Base-by-base conservation (phyloP, 768 basidiomycete species). In the Porpolomopsis calyptriformis region DNA sequence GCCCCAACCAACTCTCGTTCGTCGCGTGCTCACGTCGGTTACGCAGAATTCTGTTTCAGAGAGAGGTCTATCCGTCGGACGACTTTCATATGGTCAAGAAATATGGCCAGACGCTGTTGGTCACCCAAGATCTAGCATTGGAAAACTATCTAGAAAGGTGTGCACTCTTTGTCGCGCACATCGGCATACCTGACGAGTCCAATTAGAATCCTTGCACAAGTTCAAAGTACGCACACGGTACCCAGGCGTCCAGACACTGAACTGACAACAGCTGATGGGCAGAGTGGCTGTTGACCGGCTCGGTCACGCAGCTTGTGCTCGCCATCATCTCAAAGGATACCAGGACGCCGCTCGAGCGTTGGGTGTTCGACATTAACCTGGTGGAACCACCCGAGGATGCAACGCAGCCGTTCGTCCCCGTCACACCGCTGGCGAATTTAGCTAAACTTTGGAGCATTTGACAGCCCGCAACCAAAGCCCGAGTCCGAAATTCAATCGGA, bases 51-150 rank as follows among this genome's bases (percentile, higher is more conserved):
- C 70, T 99, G 45, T 99, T 94, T 66, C 93, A 98, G 67, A 76
- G 96, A 36, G 91, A 90, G 48, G 86, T 99, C 16, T 99, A 98
- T 61, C 96, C 96, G 2, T 82, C 89, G 0, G 96, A 98, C 63
- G 96, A 99, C 68, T 99, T 99, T 61, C 85, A 90, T 59, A 93
- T 96, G 89, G 94, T 99, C 49, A 99, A 98, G 65, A 99, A 98
- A 63, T 99, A 97, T 54, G 94, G 96, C 0, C 82, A 98, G 59
- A 92, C 90, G 0, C 87, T 99, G 43, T 74, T 98, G 20, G 85
- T 97, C 5, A 96, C 93, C 1, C 85, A 92, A 53, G 94, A 99
- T 54, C 79, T 92, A 39, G 85, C 85, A 3, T 68, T 99, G 40
- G 90, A 97, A 60, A 88, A 84, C 58, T 98, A 99, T 59, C 75